Evolutionary conservation across 1,284 basidiomycete species (phyloP).

Genomic region (Wolfiporia cocos): DNA sequence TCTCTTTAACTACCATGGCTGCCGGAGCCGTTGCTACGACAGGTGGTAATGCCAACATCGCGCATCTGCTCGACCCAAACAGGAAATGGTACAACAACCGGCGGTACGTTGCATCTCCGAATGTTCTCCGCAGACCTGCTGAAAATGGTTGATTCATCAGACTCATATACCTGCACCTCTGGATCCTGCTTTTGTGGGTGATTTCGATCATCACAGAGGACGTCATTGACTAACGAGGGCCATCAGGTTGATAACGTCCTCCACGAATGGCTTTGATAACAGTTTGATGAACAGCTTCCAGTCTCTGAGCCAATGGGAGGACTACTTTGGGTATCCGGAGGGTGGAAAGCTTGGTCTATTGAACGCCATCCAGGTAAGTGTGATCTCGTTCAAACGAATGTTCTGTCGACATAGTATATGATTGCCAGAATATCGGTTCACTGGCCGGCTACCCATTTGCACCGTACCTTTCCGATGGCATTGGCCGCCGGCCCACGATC

Average conservation of each 20-base stretch:
- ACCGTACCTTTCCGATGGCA: slow-evolving; percentile 62
- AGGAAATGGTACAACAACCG: slow-evolving; percentile 71
- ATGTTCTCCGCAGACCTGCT: not conserved
- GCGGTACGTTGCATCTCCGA: slow-evolving; percentile 34
- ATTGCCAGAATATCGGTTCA: slow-evolving; percentile 61
- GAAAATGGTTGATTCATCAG: slow-evolving; percentile 27
- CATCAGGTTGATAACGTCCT: slow-evolving; percentile 63
- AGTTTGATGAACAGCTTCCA: slow-evolving; percentile 77
- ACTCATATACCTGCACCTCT: slow-evolving; percentile 55
- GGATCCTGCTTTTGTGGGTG: slow-evolving; percentile 61
- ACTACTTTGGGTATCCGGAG: slow-evolving; percentile 49
- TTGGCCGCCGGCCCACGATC: slow-evolving; percentile 59
- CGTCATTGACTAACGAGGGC: too few species aligned
- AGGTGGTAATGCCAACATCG: slow-evolving; percentile 30
- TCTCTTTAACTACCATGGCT: slow-evolving; percentile 40
- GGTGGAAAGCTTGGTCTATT: slow-evolving; percentile 60
- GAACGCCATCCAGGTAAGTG: slow-evolving; percentile 67
- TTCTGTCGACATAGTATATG: not conserved
- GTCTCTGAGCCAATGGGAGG: slow-evolving; percentile 53
- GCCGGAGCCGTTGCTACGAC: slow-evolving; percentile 34
- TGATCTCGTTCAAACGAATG: slow-evolving; percentile 1
- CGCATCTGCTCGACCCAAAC: slow-evolving; percentile 55
- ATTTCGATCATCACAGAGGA: too few species aligned
- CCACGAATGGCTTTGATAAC: slow-evolving; percentile 73
- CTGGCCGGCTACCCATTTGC: slow-evolving; percentile 64